These are phyloP conservation scores for Eucalyptus pumila DNA, from an alignment of 345 rosid species.

Conservation along the genomic window DNA sequence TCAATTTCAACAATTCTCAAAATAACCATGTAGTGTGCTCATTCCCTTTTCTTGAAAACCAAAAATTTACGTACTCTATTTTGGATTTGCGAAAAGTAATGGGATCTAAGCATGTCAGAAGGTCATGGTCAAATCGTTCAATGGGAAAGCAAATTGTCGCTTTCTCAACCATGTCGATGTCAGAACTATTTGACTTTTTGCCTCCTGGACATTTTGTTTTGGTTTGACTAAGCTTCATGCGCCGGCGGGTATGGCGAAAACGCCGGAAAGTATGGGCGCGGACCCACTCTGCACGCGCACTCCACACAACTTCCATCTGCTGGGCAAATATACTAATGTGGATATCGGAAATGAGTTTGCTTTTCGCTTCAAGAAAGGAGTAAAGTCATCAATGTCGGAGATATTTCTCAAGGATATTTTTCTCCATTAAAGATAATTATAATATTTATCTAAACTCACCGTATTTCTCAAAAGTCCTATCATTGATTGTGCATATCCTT, in stretches of 20 bases:
- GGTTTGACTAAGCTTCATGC: not conserved
- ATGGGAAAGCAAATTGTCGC: not conserved
- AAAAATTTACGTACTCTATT: no score
- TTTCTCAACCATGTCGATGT: not conserved
- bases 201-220: not conserved
- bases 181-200: not conserved
- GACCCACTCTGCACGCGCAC: not conserved
- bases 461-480: no score
- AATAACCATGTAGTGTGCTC: not conserved
- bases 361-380: no score
- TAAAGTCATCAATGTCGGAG: no score
- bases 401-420: no score
- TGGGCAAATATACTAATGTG: not conserved
- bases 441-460: no score
- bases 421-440: no score
- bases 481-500: not conserved
- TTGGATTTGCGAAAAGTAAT: not conserved
- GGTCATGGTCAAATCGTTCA: not conserved
- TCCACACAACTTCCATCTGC: not conserved
- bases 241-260: not conserved
- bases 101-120: not conserved
- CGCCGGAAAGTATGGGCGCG: not conserved
- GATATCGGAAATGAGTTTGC: no score
- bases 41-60: rapidly evolving
- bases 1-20: not conserved